These are phyloP conservation scores for Colletotrichum sp. DNA, from an alignment of 2,329 filamentous ascomycete species.

Conservation along the genomic window DNA sequence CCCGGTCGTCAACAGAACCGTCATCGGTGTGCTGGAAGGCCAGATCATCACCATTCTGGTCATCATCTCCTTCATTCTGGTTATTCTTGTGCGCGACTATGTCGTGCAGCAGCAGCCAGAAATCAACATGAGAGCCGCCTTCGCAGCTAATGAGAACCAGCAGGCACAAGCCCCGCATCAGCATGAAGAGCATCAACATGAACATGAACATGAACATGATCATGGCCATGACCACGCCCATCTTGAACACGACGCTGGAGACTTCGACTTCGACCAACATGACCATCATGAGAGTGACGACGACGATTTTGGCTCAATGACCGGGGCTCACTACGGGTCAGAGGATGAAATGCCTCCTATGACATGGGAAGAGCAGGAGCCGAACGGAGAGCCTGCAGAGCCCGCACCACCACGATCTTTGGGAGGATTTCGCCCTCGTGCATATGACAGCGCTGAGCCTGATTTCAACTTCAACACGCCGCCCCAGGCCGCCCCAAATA, in stretches of 20 bases:
- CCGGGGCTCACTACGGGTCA: not conserved
- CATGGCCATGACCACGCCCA: constrained; percentile 11
- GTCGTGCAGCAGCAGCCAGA: constrained; percentile 97
- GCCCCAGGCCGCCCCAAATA: not conserved
- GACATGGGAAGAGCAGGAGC: constrained; percentile 5
- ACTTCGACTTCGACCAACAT: not conserved
- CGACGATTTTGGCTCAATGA: not conserved
- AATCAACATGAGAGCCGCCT: constrained; percentile 78
- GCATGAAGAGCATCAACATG: not conserved
- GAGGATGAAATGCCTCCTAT: not conserved
- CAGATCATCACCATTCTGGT: constrained; percentile 92
- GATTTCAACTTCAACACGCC: constrained; percentile 15
- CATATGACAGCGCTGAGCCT: not conserved
- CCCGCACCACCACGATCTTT: not conserved
- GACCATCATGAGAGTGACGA: not conserved
- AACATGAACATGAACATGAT: not conserved
- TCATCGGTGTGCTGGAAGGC: constrained; percentile 87
- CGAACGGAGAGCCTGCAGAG: not conserved
- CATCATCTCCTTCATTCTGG: constrained; percentile 92
- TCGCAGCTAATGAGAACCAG: constrained; percentile 31
- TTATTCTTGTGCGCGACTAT: constrained; percentile 96
- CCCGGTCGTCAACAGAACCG: constrained; percentile 73
- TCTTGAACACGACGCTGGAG: not conserved
- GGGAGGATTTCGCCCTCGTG: not conserved
- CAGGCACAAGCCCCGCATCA: not conserved